These are phyloP conservation scores for Euphorbia corollata DNA, from an alignment of 441 rosid species.

Conservation along the genomic window DNA sequence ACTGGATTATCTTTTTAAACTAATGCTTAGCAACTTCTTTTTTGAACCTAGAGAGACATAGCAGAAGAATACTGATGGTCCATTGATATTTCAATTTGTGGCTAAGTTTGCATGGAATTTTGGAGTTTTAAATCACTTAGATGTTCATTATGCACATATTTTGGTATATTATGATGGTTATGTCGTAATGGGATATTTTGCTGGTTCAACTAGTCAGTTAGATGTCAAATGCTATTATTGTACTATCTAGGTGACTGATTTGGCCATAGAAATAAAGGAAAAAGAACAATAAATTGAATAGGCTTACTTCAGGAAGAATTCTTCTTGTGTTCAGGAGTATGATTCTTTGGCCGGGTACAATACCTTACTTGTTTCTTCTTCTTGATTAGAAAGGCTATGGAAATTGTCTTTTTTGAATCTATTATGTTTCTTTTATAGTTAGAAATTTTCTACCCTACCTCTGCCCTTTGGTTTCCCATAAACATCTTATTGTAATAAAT, in stretches of 20 bases:
- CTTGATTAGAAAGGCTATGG: slow-evolving; percentile 9
- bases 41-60: neutral
- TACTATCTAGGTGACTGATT: neutral
- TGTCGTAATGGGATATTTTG: neutral
- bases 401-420: neutral
- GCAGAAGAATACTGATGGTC: neutral
- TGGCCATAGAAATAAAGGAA: neutral
- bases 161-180: neutral
- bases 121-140: neutral
- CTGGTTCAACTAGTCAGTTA: neutral
- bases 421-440: neutral
- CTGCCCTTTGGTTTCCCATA: neutral
- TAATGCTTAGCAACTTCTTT: neutral
- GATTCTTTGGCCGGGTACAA: neutral
- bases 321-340: neutral
- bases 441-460: neutral
- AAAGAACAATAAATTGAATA: neutral
- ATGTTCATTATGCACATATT: neutral
- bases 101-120: neutral
- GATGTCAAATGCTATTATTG: neutral
- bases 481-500: neutral
- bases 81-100: slow-evolving; percentile 3
- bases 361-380: neutral
- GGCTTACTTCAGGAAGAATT: neutral
- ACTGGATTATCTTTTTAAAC: slow-evolving; percentile 10